phyloP scores from a whole-genome alignment of 345 rosid genomes.

The Arabidopsis suecica region DNA sequence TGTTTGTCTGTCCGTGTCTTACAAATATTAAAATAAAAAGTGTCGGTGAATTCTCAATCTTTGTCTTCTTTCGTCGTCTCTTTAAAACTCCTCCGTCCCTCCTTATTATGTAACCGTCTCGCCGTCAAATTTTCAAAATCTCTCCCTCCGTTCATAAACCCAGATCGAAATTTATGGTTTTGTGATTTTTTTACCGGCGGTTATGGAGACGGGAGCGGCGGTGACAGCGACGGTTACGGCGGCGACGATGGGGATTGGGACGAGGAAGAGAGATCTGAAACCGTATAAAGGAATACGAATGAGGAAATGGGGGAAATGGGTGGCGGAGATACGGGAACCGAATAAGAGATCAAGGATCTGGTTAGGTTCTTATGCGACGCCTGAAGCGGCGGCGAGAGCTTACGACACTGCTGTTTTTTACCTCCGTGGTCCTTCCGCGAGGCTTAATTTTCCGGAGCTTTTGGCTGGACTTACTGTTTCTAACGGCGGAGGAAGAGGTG shows the following conservation, averaged over 20 bases:
- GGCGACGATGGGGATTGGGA: conserved; percentile 37
- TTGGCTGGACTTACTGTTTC: conserved; percentile 41
- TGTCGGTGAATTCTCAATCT: conserved; percentile 42
- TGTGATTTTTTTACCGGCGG: neutral
- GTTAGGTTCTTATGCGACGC: conserved; percentile 94
- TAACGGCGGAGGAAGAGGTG: conserved; percentile 24
- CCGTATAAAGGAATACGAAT: conserved; percentile 91
- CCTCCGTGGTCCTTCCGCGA: conserved; percentile 91
- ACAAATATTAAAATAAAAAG: neutral
- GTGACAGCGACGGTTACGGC: conserved; percentile 29
- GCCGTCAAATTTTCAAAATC: conserved; percentile 7
- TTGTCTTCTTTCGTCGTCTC: conserved; percentile 26
- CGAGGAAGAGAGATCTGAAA: conserved; percentile 55
- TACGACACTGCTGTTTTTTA: conserved; percentile 93
- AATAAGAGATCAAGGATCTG: conserved; percentile 95
- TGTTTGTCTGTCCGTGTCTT: conserved; percentile 21
- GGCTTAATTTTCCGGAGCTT: conserved; percentile 89
- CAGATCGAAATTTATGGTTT: conserved; percentile 16
- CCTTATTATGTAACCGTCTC: conserved; percentile 27
- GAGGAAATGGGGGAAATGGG: conserved; percentile 99
- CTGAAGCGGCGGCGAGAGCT: conserved; percentile 96
- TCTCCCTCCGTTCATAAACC: neutral
- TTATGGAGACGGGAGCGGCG: conserved; percentile 51
- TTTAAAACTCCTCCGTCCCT: conserved; percentile 7
- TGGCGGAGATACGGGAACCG: conserved; percentile 97